Evolutionary conservation across 305 asterid species (phyloP), one percentile per base, ranked within the genome.

Genomic region (Fraxinus dipetala): DNA sequence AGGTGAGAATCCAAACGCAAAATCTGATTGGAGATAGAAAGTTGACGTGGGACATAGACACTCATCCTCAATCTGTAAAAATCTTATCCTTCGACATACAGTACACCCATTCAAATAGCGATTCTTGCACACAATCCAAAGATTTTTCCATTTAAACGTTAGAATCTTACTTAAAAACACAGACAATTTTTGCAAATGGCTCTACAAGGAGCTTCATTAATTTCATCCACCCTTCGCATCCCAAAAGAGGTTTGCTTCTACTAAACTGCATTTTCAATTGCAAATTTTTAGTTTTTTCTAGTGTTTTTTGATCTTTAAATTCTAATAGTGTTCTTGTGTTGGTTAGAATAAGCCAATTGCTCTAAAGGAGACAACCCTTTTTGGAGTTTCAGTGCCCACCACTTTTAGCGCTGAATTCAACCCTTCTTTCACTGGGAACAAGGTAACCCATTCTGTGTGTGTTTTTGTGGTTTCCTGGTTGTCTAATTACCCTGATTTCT

Each of bases 321-420:
- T 89, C 72, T 80, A 24, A 3, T 36, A 75, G 51, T 22, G 34
- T 13, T 48, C 1, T 13, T 65, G n/a, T 82, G 84, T 79, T 81
- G 82, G n/a, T 59, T 82, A 94, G 98, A 88, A 87, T 59, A 94
- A 88, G 87, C 80, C 86, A 75, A 77, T 77, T 85, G 81, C 84
- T 34, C 56, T 90, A 3, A 92, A 92, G 83, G 98, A 92, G 87
- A 86, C 90, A 11, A 84, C 90, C 63, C 72, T 92, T 8, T 91
- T 91, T 87, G 98, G 98, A 90, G 89, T 89, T 88, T 82, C 91
- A 35, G 9, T 94, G 78, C 88, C 96, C 4, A 84, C 75, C 70
- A 75, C 84, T 75, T 80, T 83, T 70, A 92, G 83, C 90, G 85
- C 91, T 82, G 92, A 90, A 32, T 87, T 83, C 76, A 77, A 0